Evolutionary conservation across 2,329 filamentous ascomycete species (phyloP), one percentile per base, ranked within the genome.

Genomic region (Coniosporium tulheliwenetii): DNA sequence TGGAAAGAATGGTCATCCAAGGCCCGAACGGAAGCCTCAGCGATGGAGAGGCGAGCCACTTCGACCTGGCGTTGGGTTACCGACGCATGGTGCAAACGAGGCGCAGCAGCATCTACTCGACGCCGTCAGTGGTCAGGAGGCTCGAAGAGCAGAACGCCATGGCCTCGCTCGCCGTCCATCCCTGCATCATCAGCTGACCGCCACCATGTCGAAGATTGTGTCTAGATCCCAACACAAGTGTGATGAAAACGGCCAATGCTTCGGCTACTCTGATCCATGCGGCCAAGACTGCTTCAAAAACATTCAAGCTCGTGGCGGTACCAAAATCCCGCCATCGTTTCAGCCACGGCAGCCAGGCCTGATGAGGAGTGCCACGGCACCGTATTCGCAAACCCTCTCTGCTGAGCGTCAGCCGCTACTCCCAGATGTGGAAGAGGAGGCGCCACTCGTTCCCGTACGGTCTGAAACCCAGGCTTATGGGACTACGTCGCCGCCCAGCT

Each of bases 251-350:
- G 75, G 73, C 0, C 70, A 73, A 13, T 80, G 76, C 47, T 73
- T 71, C 48, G 76, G 76, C 0, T 71, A 72, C 47, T 74, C 72
- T 2, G 71, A 78, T 47, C 67, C 72, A 1, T 79, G 75, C 49
- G 74, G 75, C 1, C 62, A 64, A 16, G 73, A 78, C 44, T 79
- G 75, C 53, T 71, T 73, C 48, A 75, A 71, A 52, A 67, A 60
- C 32, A 52, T 67, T 5, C 62, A 60, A 36, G 53, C 58, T 1
- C 50, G 61, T 39, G 56, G 58, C 5, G 57, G 60, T 8, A 30
- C 37, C 12, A 39, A 26, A 32, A 30, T 31, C 12, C 37, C 37
- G 2, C 12, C 19, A 10, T 30, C 29, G 12, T 29, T n/a, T 16
- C n/a, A 10, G 2, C 31, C 44, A 7, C 43, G 52, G 16, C 48